Base-by-base conservation (phyloP, 1,139 yeast genomes). In the Blastobotrys ciferrii region DNA sequence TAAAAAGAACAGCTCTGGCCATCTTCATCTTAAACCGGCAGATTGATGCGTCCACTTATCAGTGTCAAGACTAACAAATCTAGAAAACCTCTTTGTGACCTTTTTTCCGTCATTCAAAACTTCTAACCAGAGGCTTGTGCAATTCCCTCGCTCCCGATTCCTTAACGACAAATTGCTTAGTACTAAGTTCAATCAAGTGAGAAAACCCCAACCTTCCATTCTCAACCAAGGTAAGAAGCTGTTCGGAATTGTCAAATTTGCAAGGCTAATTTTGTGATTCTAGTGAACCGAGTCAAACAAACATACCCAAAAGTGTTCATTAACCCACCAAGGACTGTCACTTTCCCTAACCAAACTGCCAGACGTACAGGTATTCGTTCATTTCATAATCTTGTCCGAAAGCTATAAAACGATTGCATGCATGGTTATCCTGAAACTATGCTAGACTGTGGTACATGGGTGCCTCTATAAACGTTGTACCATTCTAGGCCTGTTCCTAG, bases 121-220 rank as follows among this genome's bases (percentile, higher is more conserved):
- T 9, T 36, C 15, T n/a, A 36, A 36, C 11, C 25, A 23, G 11
- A 15, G 28, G n/a, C 19, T 36, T 36, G 40, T 36, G 17, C 40
- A 36, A 36, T 36, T 36, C 18, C 40, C 40, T 3, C 17, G 14
- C 12, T 36, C 40, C 4, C 25, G 40, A 19, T 36, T 36, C n/a
- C 14, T 36, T 4, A 36, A 19, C 28, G 28, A 36, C 13, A 17
- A n/a, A n/a, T 19, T 19, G n/a, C 17, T 19, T 36, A 14, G 28
- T 36, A 23, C 19, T 19, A 17, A 12, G 40, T n/a, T 4, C 17
- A 19, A 13, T n/a, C 40, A 12, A 13, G 13, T 7, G n/a, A 36
- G 14, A 18, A 36, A 9, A n/a, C 28, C 11, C 28, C 40, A n/a
- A 12, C 19, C 13, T 28, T 14, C 13, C 13, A 36, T 18, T 4